Conservation (phyloP, 305 asterid species). For the Petunia hybrid region DNA sequence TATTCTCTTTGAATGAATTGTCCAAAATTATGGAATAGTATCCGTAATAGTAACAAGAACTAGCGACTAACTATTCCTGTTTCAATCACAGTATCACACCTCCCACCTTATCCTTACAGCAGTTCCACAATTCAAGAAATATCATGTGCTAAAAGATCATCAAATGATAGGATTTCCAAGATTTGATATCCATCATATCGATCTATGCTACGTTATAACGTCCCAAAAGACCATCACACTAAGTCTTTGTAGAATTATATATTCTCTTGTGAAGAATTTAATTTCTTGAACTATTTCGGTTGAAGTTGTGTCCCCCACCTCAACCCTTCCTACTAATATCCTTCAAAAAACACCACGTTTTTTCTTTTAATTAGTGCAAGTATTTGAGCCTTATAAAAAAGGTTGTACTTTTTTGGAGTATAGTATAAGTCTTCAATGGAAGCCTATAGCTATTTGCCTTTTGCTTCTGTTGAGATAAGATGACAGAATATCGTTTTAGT, state of each 20-base stretch:
- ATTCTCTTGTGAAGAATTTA: neutral
- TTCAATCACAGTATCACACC: no score
- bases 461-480: neutral
- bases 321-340: no score
- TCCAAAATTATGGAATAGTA: no score
- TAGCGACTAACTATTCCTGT: no score
- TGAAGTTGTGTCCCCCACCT: neutral
- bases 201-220: neutral
- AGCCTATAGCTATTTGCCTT: neutral
- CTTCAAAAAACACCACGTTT: neutral
- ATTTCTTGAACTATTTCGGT: neutral
- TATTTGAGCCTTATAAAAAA: no score
- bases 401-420: neutral
- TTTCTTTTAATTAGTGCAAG: neutral
- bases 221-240: neutral
- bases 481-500: neutral
- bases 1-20: no score
- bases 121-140: neutral
- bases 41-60: no score
- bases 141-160: neutral
- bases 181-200: neutral
- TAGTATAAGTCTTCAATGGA: neutral
- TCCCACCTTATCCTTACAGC: no score
- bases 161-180: no score
- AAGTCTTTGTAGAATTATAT: neutral